Conservation (phyloP, 83 land plant species). For the Diphasiastrum complanatum region DNA sequence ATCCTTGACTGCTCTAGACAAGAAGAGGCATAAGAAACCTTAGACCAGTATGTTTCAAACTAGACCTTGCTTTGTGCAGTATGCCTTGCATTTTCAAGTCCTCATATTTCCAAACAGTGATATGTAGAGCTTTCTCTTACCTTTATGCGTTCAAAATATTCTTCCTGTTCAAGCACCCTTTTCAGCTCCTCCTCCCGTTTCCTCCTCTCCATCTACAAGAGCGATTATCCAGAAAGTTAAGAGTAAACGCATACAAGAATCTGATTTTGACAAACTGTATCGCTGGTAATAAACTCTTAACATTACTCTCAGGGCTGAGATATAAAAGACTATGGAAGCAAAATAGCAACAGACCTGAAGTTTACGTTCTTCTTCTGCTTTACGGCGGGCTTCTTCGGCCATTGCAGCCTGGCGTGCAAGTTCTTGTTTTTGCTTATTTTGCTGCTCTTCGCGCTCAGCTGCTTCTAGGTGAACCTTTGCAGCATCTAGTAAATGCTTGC, state of each 20-base stretch:
- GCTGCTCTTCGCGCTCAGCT: slow-evolving; percentile 91
- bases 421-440: slow-evolving; percentile 67
- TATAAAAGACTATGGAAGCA: slow-evolving; percentile 3
- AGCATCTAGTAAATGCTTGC: slow-evolving; percentile 89
- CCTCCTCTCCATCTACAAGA: slow-evolving; percentile 50
- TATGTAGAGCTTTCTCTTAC: slow-evolving; percentile 50
- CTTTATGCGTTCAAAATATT: slow-evolving; percentile 61
- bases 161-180: slow-evolving; percentile 48
- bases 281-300: not conserved
- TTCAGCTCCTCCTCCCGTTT: slow-evolving; percentile 61
- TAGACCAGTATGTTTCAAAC: slow-evolving; percentile 8
- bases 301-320: not conserved
- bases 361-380: slow-evolving; percentile 90
- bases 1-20: not conserved
- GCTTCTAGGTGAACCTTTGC: slow-evolving; percentile 88
- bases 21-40: not conserved
- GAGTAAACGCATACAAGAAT: not conserved
- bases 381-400: slow-evolving; percentile 87
- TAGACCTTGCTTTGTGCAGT: slow-evolving; percentile 39
- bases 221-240: not conserved
- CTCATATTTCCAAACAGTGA: slow-evolving; percentile 34
- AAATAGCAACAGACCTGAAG: slow-evolving; percentile 53
- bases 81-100: slow-evolving; percentile 50
- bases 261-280: not conserved
- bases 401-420: slow-evolving; percentile 68